Conservation (phyloP, 306 rosid genomes). For the Dalbergia cultrata region DNA sequence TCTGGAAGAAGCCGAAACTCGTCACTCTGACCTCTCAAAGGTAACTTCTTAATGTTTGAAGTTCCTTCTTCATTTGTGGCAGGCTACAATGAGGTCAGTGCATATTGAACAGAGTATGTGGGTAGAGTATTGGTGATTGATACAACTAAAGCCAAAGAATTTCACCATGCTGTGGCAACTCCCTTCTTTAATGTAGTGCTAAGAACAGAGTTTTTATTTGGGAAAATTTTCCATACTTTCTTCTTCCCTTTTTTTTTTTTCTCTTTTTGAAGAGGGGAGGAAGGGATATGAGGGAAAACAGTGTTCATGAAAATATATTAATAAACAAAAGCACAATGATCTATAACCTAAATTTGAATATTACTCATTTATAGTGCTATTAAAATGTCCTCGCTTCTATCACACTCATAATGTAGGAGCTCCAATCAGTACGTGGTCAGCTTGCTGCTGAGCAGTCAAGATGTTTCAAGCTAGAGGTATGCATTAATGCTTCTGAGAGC, state of each 20-base stretch:
- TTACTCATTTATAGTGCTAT: conserved; percentile 7
- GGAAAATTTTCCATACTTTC: neutral
- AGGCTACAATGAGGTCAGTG: conserved; percentile 2
- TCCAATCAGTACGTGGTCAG: conserved; percentile 85
- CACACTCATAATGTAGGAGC: conserved; percentile 67
- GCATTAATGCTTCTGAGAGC: conserved; percentile 23
- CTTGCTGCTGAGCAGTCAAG: conserved; percentile 94
- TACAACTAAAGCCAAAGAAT: conserved; percentile 15
- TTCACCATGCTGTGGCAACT: conserved; percentile 26
- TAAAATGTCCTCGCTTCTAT: conserved; percentile 36
- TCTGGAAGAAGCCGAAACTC: conserved; percentile 70
- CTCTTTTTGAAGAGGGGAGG: neutral
- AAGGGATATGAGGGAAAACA: neutral
- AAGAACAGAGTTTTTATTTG: neutral
- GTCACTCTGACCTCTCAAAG: conserved; percentile 83
- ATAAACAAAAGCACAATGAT: conserved; percentile 8
- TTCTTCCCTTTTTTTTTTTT: neutral
- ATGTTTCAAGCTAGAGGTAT: conserved; percentile 96
- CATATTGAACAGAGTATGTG: conserved; percentile 11
- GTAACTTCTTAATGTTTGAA: conserved; percentile 50
- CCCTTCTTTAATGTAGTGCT: neutral
- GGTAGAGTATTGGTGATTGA: conserved; percentile 7
- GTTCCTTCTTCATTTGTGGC: conserved; percentile 8
- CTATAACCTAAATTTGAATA: conserved; percentile 9
- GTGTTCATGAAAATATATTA: neutral